These are phyloP conservation scores for Fusarium sp. DNA, from an alignment of 2,329 filamentous ascomycete species.

Conservation along the genomic window DNA sequence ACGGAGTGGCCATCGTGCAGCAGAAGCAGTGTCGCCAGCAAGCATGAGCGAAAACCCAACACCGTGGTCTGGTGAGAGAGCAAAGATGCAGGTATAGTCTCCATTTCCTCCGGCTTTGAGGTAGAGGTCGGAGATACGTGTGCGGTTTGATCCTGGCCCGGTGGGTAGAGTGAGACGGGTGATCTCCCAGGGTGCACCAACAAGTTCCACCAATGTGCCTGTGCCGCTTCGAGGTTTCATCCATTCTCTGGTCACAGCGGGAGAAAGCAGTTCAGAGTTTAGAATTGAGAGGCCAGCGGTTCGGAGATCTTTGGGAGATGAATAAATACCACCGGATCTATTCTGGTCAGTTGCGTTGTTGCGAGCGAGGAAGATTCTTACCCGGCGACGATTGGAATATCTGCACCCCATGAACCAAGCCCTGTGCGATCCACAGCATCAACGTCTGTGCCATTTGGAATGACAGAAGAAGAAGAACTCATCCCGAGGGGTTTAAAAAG, in stretches of 20 bases:
- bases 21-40: slow-evolving; percentile 41
- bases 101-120: slow-evolving; percentile 31
- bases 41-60: slow-evolving; percentile 47
- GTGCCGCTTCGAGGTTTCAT: slow-evolving; percentile 43
- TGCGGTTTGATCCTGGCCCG: slow-evolving; percentile 40
- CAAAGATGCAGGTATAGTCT: slow-evolving; percentile 25
- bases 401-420: slow-evolving; percentile 12
- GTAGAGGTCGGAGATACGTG: slow-evolving; percentile 39
- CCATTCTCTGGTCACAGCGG: slow-evolving; percentile 23
- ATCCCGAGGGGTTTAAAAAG: slow-evolving; percentile 33
- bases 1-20: slow-evolving; percentile 33
- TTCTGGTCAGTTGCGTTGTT: not conserved
- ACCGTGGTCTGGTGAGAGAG: slow-evolving; percentile 36
- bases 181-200: slow-evolving; percentile 45
- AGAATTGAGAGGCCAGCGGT: slow-evolving; percentile 38
- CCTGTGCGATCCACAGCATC: slow-evolving; percentile 29
- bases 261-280: slow-evolving; percentile 33
- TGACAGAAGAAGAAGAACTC: not conserved
- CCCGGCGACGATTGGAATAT: slow-evolving; percentile 43
- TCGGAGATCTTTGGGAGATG: slow-evolving; percentile 28
- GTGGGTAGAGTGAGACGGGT: slow-evolving; percentile 35
- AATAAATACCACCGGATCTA: slow-evolving; percentile 39
- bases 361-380: slow-evolving; percentile 12
- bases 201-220: slow-evolving; percentile 30
- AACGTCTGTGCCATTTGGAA: slow-evolving; percentile 16